Base-by-base conservation (phyloP, 179 eudicot species). In the Silene coronaria region DNA sequence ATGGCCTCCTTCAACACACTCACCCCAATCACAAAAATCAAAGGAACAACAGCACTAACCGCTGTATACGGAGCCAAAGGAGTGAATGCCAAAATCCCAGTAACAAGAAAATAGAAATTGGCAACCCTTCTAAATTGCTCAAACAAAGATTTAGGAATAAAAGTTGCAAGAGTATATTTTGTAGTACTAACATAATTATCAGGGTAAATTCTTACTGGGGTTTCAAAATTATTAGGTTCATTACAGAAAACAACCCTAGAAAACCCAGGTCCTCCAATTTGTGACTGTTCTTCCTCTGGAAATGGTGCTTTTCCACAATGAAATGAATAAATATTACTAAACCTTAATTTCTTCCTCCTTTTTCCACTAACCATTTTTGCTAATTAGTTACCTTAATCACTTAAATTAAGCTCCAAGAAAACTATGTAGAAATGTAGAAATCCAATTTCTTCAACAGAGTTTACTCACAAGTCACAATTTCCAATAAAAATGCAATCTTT, bases 111-210 rank as follows among this genome's bases (percentile, higher is more conserved):
- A 82, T 66, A 93, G 64, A 93, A 91, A 71, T 93, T 93, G 16
- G 98, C 98, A 61, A 93, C 98, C 75, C 98, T 93, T 59, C 98
- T 87, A 75, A 93, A 93, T 86, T 93, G 98, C 84, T 93, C 98
- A 87, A 90, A 91, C 90, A 93, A 86, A 5, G 97, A 76, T 78
- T 93, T 93, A 3, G 97, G 98, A 14, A 93, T 32, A 81, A 93
- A 93, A 75, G 86, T 87, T 63, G 91, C 89, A 68, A 81, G 71
- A 46, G 89, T 93, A 82, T 93, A 93, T 78, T 91, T 93, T 4
- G 98, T 89, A 1, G 91, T 89, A 60, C 88, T 84, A 32, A 91
- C 97, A 84, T 91, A 90, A 80, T 93, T 93, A 60, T 74, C 77
- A 12, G 87, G 80, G 78, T 91, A 91, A 62, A 76, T 74, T 46